Percentiles rank a stretch among this genome's conserved stretches.
phyloP scores from a whole-genome alignment of 768 basidiomycete genomes.

The Clavulina sp. region DNA sequence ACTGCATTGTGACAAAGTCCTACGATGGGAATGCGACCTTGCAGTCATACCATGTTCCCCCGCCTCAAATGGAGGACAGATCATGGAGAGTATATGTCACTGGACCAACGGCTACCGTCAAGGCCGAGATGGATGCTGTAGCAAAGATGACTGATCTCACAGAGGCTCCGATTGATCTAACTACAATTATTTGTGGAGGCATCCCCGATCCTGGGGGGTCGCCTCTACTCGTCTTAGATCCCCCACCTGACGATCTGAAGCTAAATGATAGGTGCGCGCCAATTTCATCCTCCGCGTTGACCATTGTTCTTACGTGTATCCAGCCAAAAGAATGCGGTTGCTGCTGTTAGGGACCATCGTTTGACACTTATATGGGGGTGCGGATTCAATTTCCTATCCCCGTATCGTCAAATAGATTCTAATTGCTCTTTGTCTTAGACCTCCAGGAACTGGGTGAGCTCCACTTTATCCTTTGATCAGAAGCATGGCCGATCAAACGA shows the following conservation, averaged over 20 bases:
- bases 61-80: constrained; percentile 41
- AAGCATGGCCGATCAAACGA: no score
- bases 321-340: constrained; percentile 37
- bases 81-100: constrained; percentile 50
- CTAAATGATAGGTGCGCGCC: neutral
- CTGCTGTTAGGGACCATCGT: constrained; percentile 23
- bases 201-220: neutral
- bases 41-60: constrained; percentile 29
- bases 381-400: neutral
- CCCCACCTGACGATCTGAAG: no score
- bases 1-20: neutral
- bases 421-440: neutral
- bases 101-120: constrained; percentile 39
- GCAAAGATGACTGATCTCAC: constrained; percentile 28
- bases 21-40: neutral
- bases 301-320: neutral
- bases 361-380: constrained; percentile 46
- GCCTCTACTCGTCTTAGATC: no score
- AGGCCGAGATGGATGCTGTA: constrained; percentile 49
- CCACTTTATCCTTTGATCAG: no score
- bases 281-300: neutral
- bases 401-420: neutral
- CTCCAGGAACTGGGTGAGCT: neutral
- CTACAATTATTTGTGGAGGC: constrained; percentile 29
- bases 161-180: constrained; percentile 31